Percentiles rank a stretch among this genome's conserved stretches.
Evolutionary conservation across 208 protist genomes (phyloP).

Genomic region (Novymonas esmeraldas): DNA sequence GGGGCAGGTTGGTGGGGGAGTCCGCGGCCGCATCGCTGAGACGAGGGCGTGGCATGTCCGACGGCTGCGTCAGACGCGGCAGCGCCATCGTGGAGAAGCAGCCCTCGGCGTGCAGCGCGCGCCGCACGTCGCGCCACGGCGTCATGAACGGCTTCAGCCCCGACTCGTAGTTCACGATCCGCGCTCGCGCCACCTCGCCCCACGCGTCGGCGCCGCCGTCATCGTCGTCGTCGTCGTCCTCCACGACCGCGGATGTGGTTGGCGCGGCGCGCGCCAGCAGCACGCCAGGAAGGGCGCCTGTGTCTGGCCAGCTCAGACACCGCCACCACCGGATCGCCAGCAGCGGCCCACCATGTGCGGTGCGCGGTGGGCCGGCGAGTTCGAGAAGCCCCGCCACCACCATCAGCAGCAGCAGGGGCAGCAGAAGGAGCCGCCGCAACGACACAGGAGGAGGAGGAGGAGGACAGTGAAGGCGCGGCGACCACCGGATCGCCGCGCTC

Average conservation of each 20-base stretch:
- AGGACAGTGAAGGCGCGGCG: no score
- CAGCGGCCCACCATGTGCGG: no score
- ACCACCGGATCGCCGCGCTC: no score
- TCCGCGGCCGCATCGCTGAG: background rate
- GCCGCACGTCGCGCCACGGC: constrained; percentile 23
- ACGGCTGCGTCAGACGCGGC: constrained; percentile 9
- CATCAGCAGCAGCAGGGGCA: no score
- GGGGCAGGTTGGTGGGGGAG: constrained; percentile 5
- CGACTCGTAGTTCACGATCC: constrained; percentile 14
- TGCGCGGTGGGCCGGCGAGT: no score
- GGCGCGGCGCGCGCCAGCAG: constrained; percentile 7
- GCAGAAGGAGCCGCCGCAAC: no score
- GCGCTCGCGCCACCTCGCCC: background rate
- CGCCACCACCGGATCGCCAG: no score
- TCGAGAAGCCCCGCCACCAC: no score
- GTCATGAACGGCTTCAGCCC: constrained; percentile 23
- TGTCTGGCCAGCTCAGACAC: no score
- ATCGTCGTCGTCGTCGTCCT: background rate
- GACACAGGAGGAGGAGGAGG: no score
- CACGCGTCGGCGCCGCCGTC: background rate
- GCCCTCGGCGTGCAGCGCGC: constrained; percentile 11
- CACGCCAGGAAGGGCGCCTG: constrained; percentile 4
- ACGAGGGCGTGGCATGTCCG: background rate
- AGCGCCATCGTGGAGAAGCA: constrained; percentile 29
- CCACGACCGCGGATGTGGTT: background rate